Evolutionary conservation across 2,329 filamentous ascomycete genomes (phyloP).

Genomic region (Biscogniauxia mediterranea): DNA sequence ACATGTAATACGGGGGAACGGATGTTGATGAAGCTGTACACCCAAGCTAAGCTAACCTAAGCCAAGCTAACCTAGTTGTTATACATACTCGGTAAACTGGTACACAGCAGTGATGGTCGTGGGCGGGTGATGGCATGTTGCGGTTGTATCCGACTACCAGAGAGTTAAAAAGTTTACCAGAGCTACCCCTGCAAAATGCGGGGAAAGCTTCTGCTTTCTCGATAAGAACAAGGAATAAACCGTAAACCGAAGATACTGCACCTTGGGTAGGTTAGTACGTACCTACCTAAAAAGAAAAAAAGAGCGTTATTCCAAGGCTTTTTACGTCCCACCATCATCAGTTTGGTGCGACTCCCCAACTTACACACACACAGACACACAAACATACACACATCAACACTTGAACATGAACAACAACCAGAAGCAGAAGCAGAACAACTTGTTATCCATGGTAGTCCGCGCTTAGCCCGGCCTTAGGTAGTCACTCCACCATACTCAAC

Average conservation of each 20-base stretch:
- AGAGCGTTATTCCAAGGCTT: background rate
- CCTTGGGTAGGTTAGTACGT: slow-evolving; percentile 11
- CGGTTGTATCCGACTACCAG: background rate
- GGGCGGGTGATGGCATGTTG: background rate
- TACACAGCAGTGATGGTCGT: background rate
- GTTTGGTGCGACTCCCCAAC: background rate
- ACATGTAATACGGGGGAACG: no score
- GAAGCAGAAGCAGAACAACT: no score
- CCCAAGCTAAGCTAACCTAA: no score
- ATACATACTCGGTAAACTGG: slow-evolving; percentile 5
- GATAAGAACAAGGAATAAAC: no score
- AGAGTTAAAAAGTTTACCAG: background rate
- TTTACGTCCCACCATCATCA: background rate
- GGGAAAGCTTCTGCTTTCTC: slow-evolving; percentile 17
- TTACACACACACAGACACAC: no score
- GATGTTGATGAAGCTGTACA: no score
- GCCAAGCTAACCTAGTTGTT: no score
- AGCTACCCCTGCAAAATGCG: slow-evolving; percentile 24
- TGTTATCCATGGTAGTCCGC: no score
- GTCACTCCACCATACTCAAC: no score
- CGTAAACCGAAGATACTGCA: no score
- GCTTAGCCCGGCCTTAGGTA: no score
- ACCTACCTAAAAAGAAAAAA: background rate
- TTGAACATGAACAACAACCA: background rate
- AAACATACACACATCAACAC: no score